phyloP scores from a whole-genome alignment of 139 green algal genomes.

The Closterium sp. region DNA sequence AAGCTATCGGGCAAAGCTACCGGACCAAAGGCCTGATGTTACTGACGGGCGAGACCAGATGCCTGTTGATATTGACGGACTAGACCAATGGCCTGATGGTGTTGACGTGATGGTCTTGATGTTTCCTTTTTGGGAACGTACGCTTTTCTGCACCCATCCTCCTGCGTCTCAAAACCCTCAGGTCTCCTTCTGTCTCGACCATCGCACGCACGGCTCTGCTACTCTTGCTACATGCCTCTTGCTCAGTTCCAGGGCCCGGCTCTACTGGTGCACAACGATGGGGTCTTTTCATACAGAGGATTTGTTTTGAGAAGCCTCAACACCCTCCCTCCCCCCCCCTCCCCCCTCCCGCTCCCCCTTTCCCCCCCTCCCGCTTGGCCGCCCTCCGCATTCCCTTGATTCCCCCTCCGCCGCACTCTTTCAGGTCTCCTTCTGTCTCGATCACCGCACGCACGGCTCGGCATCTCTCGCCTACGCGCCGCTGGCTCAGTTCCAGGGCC shows the following conservation, averaged over 20 bases:
- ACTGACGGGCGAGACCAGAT: neutral
- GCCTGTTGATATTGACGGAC: neutral
- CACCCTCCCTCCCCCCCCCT: too few species aligned
- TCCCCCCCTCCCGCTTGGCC: too few species aligned
- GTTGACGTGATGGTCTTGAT: too few species aligned
- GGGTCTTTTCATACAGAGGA: slow-evolving; percentile 66
- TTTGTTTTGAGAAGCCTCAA: too few species aligned
- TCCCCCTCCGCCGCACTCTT: too few species aligned
- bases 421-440: slow-evolving; percentile 43
- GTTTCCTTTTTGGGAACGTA: too few species aligned
- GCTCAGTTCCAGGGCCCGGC: slow-evolving; percentile 65
- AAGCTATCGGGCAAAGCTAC: too few species aligned
- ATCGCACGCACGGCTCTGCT: slow-evolving; percentile 26
- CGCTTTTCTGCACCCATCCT: too few species aligned
- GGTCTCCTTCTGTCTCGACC: slow-evolving; percentile 7
- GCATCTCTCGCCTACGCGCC: slow-evolving; percentile 21
- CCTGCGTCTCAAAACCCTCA: neutral
- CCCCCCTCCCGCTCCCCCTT: too few species aligned
- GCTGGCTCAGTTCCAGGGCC: slow-evolving; percentile 66
- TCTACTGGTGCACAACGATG: slow-evolving; percentile 73
- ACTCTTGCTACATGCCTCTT: slow-evolving; percentile 49
- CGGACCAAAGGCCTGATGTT: neutral
- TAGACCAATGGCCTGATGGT: too few species aligned
- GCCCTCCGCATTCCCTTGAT: too few species aligned
- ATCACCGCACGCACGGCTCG: slow-evolving; percentile 37